Base-by-base conservation (phyloP, 1,139 yeast genomes). In the Taphrina deformans region DNA sequence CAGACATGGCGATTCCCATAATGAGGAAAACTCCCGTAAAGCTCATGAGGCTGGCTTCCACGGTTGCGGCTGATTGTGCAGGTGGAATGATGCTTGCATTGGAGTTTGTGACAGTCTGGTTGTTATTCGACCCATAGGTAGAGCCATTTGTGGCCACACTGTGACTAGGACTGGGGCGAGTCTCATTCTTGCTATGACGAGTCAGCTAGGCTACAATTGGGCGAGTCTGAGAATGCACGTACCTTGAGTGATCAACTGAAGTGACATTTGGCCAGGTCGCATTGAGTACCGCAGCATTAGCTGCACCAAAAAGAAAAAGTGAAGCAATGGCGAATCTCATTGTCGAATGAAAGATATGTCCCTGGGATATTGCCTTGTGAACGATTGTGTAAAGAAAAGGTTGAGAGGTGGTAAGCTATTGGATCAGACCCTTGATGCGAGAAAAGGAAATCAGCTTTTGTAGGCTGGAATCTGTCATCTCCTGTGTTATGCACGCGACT, bases 191-290 rank as follows among this genome's bases (percentile, higher is more conserved):
- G 41, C 41, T 38, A n/a, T 7, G 10, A 29, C 33, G 33, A 29
- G 33, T 29, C 33, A 29, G 33, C 10, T 29, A 10, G 6, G 6
- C 6, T 29, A 10, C 33, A 29, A 29, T n/a, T n/a, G n/a, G n/a
- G n/a, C n/a, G n/a, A n/a, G n/a, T n/a, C n/a, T n/a, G n/a, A n/a
- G n/a, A n/a, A n/a, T n/a, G n/a, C 41, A 44, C 48, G 12, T 44
- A 44, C 48, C 21, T 44, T 1, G 12, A 26, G n/a, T 21, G 27
- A 21, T n/a, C n/a, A 21, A 9, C n/a, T 5, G 48, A 21, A 21
- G 48, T 44, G 27, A 23, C 48, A n/a, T 44, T 44, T 4, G 48
- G 48, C 48, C 48, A 44, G 24, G 48, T 44, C 10, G 21, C 48
- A 21, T 44, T 44, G 12, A 44, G 48, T 5, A 23, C 27, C 5